Conservation (phyloP, 2,329 filamentous ascomycete species). For the Remersonia thermophila region DNA sequence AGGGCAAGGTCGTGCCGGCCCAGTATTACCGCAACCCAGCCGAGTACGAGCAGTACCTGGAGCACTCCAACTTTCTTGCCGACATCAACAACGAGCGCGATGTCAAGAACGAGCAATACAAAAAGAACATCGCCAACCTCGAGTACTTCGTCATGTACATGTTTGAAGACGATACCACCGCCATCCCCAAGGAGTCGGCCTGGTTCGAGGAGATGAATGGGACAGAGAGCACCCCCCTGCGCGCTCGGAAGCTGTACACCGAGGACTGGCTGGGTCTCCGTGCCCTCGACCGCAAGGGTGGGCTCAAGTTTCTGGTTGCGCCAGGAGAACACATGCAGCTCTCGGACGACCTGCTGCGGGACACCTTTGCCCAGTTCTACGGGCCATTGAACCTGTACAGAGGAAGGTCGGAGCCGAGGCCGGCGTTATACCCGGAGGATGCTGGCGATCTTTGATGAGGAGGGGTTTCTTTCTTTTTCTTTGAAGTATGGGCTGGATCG, state of each 20-base stretch:
- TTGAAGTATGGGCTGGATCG: neutral
- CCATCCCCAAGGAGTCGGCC: slow-evolving; percentile 77
- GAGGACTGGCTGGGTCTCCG: slow-evolving; percentile 91
- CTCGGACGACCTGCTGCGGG: slow-evolving; percentile 49
- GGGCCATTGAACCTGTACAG: slow-evolving; percentile 34
- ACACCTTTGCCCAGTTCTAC: slow-evolving; percentile 56
- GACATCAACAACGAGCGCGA: slow-evolving; percentile 90
- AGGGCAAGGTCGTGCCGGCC: slow-evolving; percentile 72
- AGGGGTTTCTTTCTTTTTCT: neutral
- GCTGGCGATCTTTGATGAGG: slow-evolving; percentile 14
- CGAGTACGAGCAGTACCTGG: slow-evolving; percentile 61
- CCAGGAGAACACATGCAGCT: slow-evolving; percentile 79
- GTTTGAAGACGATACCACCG: slow-evolving; percentile 75
- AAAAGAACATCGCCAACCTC: slow-evolving; percentile 53
- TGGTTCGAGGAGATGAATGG: slow-evolving; percentile 85
- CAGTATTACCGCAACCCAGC: slow-evolving; percentile 79
- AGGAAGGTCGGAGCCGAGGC: slow-evolving; percentile 8
- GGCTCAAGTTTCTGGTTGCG: slow-evolving; percentile 59
- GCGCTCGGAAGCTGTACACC: slow-evolving; percentile 60
- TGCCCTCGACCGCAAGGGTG: slow-evolving; percentile 64
- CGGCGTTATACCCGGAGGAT: neutral
- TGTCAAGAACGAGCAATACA: slow-evolving; percentile 63
- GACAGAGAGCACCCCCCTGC: slow-evolving; percentile 54
- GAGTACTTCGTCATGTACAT: slow-evolving; percentile 79
- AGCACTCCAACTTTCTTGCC: slow-evolving; percentile 75